phyloP scores from a whole-genome alignment of 2,329 filamentous ascomycete genomes.

The Leptographium galeiforme region DNA sequence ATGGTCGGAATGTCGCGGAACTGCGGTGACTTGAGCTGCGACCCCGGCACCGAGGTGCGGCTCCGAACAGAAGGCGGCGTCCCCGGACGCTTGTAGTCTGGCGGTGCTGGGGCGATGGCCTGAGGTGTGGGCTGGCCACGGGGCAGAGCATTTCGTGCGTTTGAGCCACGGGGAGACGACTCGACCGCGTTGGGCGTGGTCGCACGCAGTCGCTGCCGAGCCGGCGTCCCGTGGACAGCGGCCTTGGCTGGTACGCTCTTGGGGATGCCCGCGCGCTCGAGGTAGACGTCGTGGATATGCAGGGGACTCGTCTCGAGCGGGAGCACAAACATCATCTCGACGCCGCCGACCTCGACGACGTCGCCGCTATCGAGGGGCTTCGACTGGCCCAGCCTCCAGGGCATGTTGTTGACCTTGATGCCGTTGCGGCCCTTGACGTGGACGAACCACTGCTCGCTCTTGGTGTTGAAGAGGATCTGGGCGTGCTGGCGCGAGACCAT shows the following conservation, averaged over 20 bases:
- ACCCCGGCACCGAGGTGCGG: constrained; percentile 15
- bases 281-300: constrained; percentile 54
- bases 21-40: constrained; percentile 25
- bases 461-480: constrained; percentile 57
- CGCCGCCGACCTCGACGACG: constrained; percentile 80
- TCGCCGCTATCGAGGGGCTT: constrained; percentile 68
- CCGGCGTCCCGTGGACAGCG: constrained; percentile 3
- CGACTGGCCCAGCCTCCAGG: constrained; percentile 53
- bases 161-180: constrained; percentile 12
- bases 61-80: constrained; percentile 40
- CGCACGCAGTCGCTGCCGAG: constrained; percentile 6
- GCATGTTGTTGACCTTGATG: constrained; percentile 64
- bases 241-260: constrained; percentile 13
- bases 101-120: constrained; percentile 44
- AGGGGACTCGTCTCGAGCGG: constrained; percentile 57
- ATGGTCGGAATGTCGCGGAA: constrained; percentile 25
- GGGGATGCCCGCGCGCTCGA: constrained; percentile 50
- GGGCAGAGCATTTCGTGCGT: constrained; percentile 14
- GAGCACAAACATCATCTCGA: constrained; percentile 99
- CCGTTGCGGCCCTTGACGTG: constrained; percentile 85
- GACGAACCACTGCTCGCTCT: constrained; percentile 66
- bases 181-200: constrained; percentile 11
- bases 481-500: constrained; percentile 68
- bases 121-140: constrained; percentile 26
- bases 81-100: constrained; percentile 45